These are phyloP conservation scores for Apophysomyces elegans DNA, from an alignment of 371 early-diverging fungal genomes.

Conservation along the genomic window DNA sequence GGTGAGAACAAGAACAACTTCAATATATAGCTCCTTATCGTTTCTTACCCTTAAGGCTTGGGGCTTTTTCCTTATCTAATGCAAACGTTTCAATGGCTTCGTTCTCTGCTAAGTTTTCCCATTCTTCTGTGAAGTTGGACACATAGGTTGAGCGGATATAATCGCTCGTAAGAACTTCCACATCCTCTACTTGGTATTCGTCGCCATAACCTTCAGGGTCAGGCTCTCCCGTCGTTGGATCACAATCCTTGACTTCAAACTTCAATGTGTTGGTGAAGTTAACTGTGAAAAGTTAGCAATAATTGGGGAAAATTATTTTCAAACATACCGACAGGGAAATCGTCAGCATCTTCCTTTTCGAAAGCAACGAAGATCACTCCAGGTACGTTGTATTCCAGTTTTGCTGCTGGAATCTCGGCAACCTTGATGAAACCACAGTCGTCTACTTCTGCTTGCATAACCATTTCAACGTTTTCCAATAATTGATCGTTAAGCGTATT, in stretches of 20 bases:
- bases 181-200: conserved; percentile 91
- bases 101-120: conserved; percentile 75
- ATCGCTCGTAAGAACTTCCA: conserved; percentile 85
- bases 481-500: conserved; percentile 94
- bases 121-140: conserved; percentile 71
- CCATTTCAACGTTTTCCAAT: conserved; percentile 88
- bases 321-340: conserved; percentile 56
- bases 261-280: conserved; percentile 88
- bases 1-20: too few species aligned
- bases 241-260: conserved; percentile 93
- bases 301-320: neutral
- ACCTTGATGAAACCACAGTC: conserved; percentile 64
- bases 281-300: conserved; percentile 37
- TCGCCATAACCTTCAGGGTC: conserved; percentile 95
- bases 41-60: conserved; percentile 63
- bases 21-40: too few species aligned
- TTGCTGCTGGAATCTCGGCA: conserved; percentile 67
- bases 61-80: conserved; percentile 69
- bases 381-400: conserved; percentile 80
- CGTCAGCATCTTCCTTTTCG: conserved; percentile 61
- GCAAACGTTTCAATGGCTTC: conserved; percentile 89
- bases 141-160: conserved; percentile 89
- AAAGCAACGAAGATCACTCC: conserved; percentile 86
- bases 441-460: conserved; percentile 78
- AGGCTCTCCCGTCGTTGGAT: conserved; percentile 89